A percentile compares a stretch with the other conserved stretches of the same genome.
phyloP scores from a whole-genome alignment of 2,329 filamentous ascomycete species.

The Ophiostoma sp. region DNA sequence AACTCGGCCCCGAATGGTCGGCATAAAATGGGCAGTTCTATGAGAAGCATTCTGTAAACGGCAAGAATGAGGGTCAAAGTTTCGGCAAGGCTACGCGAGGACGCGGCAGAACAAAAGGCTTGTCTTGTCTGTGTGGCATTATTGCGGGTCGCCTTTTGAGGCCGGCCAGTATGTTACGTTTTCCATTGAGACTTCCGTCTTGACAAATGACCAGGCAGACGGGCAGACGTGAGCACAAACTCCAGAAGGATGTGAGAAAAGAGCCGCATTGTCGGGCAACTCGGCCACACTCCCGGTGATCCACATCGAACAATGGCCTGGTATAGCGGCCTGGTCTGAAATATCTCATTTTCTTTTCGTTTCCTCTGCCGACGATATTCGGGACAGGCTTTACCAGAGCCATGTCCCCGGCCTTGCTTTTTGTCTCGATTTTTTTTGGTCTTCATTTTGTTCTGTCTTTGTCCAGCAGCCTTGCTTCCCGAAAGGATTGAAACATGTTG shows the following conservation, averaged over 20 bases:
- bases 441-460: background rate
- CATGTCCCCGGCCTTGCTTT: background rate
- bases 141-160: background rate
- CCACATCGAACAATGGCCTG: background rate
- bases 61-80: background rate
- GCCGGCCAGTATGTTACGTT: background rate
- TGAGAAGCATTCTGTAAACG: background rate
- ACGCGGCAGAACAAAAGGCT: background rate
- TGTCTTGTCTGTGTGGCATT: background rate
- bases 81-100: constrained; percentile 6
- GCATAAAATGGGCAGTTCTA: background rate
- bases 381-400: background rate
- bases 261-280: constrained; percentile 11
- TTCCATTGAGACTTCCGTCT: background rate
- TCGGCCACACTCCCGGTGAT: background rate
- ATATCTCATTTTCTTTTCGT: too few relatives aligned
- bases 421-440: background rate
- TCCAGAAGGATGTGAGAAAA: too few relatives aligned
- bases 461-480: constrained; percentile 1
- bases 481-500: background rate
- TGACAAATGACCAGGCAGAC: background rate
- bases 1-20: background rate
- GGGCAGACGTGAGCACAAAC: background rate
- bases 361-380: background rate
- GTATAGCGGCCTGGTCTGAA: background rate